Base-by-base conservation (phyloP, 169 alveolate species). In the Eimeria zaria region DNA sequence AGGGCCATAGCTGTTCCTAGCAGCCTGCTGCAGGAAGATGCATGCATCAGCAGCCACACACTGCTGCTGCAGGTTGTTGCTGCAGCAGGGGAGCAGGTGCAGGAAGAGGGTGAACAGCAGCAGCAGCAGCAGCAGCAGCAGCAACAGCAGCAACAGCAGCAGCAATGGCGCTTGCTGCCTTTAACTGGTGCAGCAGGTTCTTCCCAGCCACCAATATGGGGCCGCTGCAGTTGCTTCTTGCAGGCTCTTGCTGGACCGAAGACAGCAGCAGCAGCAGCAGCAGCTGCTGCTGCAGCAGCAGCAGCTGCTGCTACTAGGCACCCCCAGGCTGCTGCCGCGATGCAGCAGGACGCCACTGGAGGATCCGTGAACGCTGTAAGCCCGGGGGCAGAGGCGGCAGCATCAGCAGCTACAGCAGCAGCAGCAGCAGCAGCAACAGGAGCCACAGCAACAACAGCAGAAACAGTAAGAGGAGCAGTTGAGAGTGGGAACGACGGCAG, bases 21-120 rank as follows among this genome's bases (percentile, higher is more conserved):
- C 69, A 16, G 44, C 16, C 90, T 81, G 20, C 46, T 81, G 46
- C 12, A 73, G 2, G 90, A 81, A 24, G 90, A 46, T 46, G 58
- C 90, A 22, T 30, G 51, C 44, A n/a, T 69, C 90, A 51, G 90
- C 48, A 81, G 90, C 48, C 90, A 81, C 90, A 48, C 71, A 73
- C 73, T 81, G 67, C 71, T 81, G 90, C 90, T 81, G 90, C 90
- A 81, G 90, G 90, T 81, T 9, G 69, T 27, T 48, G 90, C 90
- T 81, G 44, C 73, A 9, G 53, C 90, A 30, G 90, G 12, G 1
- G 36, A 51, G 39, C 60, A 74, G 27, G 46, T 36, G 58, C 39
- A 74, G 12, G 46, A 36, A 0, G 48, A 16, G 85, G 44, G 4
- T n/a, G 60, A 74, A n/a, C 53, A 0, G 12, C 85, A 74, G 73